These are phyloP conservation scores for Peronosclerospora sorghi DNA, from an alignment of 352 stramenopile species.

Conservation along the genomic window DNA sequence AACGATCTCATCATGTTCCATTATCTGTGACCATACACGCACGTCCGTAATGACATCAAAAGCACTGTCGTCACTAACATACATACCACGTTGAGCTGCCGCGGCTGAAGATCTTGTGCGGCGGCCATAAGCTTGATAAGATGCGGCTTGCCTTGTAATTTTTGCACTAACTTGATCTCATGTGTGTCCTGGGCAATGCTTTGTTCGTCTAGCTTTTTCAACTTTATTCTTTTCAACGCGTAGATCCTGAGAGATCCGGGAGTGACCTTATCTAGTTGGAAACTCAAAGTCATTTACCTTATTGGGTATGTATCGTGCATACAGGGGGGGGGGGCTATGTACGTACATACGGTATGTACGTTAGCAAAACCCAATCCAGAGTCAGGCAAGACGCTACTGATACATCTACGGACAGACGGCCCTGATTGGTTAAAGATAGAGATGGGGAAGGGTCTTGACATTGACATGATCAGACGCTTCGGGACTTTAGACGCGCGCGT, in stretches of 20 bases:
- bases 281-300: too few relatives aligned
- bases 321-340: too few relatives aligned
- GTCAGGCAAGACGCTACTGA: too few relatives aligned
- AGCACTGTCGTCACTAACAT: neutral
- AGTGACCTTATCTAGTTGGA: too few relatives aligned
- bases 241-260: conserved; percentile 91
- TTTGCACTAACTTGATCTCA: conserved; percentile 92
- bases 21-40: conserved; percentile 43
- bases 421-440: too few relatives aligned
- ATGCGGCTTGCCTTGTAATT: conserved; percentile 87
- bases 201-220: conserved; percentile 85
- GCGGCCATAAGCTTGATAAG: conserved; percentile 95
- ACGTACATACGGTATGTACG: too few relatives aligned
- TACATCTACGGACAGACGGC: too few relatives aligned
- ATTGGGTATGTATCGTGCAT: too few relatives aligned
- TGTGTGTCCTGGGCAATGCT: conserved; percentile 94
- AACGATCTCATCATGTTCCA: conserved; percentile 97
- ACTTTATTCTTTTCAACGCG: conserved; percentile 97
- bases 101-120: conserved; percentile 83
- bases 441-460: too few relatives aligned
- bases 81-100: conserved; percentile 59
- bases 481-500: too few relatives aligned
- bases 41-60: neutral
- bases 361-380: too few relatives aligned
- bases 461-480: too few relatives aligned